phyloP scores from a whole-genome alignment of 228 moss, liverwort and hornwort genomes.

The Sphagnum fallax region DNA sequence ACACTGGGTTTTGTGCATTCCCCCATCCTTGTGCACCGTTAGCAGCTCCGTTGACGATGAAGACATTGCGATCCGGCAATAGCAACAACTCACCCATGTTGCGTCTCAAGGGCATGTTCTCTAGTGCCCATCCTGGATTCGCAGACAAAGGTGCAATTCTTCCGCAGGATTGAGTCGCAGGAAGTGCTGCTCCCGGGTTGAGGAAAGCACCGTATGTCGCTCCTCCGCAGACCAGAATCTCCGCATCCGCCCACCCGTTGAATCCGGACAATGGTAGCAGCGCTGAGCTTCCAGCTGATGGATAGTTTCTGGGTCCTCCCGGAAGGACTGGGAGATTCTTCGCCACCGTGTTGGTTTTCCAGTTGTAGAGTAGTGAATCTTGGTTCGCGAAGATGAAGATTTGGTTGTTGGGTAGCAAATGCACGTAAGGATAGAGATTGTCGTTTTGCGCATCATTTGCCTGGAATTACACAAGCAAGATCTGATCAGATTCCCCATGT shows the following conservation, averaged over 20 bases:
- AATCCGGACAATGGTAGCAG: slow-evolving; percentile 14
- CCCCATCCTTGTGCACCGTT: slow-evolving; percentile 33
- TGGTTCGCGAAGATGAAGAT: slow-evolving; percentile 22
- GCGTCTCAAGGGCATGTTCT: slow-evolving; percentile 21
- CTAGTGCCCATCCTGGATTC: slow-evolving; percentile 18
- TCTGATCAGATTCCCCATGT: too few species aligned
- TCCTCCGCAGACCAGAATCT: slow-evolving; percentile 26
- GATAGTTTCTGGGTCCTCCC: too few species aligned
- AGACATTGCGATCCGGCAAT: slow-evolving; percentile 17
- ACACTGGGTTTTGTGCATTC: slow-evolving; percentile 8
- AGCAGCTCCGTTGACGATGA: slow-evolving; percentile 30
- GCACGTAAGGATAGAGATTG: too few species aligned
- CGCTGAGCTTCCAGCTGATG: slow-evolving; percentile 25
- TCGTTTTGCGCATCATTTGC: not conserved
- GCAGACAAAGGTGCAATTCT: slow-evolving; percentile 17
- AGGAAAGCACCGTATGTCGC: slow-evolving; percentile 16
- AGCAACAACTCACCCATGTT: slow-evolving; percentile 38
- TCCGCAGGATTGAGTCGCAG: slow-evolving; percentile 29
- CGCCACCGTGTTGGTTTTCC: slow-evolving; percentile 16
- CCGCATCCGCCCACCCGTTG: slow-evolving; percentile 7
- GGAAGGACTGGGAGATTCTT: slow-evolving; percentile 23
- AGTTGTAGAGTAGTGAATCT: slow-evolving; percentile 17
- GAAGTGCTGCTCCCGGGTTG: slow-evolving; percentile 8
- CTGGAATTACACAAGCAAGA: slow-evolving; percentile 5
- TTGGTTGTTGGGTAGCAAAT: slow-evolving; percentile 8